Evolutionary conservation across 1,284 basidiomycete genomes (phyloP), one percentile per base, ranked within the genome.

Genomic region (Neolentinus lepideus): DNA sequence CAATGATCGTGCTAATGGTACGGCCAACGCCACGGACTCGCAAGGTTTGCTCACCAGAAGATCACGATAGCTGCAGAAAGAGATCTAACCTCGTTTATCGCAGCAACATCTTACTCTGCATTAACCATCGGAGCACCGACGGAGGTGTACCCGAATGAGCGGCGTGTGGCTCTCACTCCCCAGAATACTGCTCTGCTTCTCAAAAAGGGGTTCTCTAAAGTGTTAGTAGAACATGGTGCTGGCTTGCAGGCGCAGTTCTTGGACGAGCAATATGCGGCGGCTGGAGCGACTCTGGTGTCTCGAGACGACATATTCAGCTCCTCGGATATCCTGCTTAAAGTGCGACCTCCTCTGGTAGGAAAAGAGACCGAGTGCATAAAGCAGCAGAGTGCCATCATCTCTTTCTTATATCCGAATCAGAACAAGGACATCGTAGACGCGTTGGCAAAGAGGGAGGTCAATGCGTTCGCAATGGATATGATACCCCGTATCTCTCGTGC

Each of bases 401-500:
- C 88, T n/a, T 90, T 93, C 69, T 68, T 93, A 62, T 89, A 92
- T 69, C 89, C 91, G 16, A 75, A 80, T 26, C 88, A 92, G 71
- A 92, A 92, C 72, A 85, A 85, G 66, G 69, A 75, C 27, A 75
- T 88, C 52, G 82, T 92, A 36, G 82, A 90, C 60, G 75, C 76
- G 54, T 71, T 92, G 61, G 80, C 84, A 11, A 70, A 76, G 24
- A 78, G 80, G 55, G 81, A 80, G 57, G 75, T 85, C 46, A 90
- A 84, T 57, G 81, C 80, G 26, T 88, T 89, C 62, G 82, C 77
- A 2, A 93, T 93, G 90, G 90, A 93, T 67, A 84, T 88, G 80
- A 90, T 93, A 71, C 90, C 90, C 61, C 82, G 90, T 58, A 92
- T 93, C 62, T 92, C 89, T 56, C 81, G 90, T 55, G 91, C 90